Base-by-base conservation (phyloP, 306 rosid species). In the Malus sylvestris region DNA sequence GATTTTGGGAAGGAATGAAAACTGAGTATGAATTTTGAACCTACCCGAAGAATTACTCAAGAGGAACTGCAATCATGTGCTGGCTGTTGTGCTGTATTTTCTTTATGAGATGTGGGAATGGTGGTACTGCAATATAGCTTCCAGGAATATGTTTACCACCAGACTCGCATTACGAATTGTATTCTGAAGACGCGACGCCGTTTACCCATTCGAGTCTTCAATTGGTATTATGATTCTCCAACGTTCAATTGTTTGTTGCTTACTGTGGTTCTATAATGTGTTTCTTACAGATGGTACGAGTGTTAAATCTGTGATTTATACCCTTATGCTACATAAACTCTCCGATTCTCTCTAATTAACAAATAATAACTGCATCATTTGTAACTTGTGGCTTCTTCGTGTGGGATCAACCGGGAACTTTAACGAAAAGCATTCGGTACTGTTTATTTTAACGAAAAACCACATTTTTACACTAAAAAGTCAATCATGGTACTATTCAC, bases 1-100 rank as follows among this genome's bases (percentile, higher is more conserved):
- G 97, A 91, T 78, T 95, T 95, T 57, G 97, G 97, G 33, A 95
- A 95, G 79, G 97, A 92, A 1, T 90, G 77, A 83, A 77, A 77
- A 19, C 33, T 2, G 18, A 74, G 16, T 20, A 11, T 42, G 55
- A 51, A 18, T 16, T 27, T 27, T 61, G 67, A 27, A 61, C 29
- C 6, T 10, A 15, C 20, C 20, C 10, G 0, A 55, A 46, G 67
- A 68, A 27, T 68, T 59, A 15, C n/a, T 15, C 5, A 59, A 22
- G 45, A 68, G 38, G 1, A 71, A 61, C 51, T 49, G 25, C 40
- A 35, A 66, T 6, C 49, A 19, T 42, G 19, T 71, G 71, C 80
- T 23, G 55, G 55, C 45, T 45, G 71, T 44, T 70, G 60, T 27
- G 20, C 44, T 32, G 40, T n/a, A 45, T 64, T 25, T 78, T 67